Conservation (phyloP, 495 filamentous ascomycete species). For the Hypoxylon fragiforme region DNA sequence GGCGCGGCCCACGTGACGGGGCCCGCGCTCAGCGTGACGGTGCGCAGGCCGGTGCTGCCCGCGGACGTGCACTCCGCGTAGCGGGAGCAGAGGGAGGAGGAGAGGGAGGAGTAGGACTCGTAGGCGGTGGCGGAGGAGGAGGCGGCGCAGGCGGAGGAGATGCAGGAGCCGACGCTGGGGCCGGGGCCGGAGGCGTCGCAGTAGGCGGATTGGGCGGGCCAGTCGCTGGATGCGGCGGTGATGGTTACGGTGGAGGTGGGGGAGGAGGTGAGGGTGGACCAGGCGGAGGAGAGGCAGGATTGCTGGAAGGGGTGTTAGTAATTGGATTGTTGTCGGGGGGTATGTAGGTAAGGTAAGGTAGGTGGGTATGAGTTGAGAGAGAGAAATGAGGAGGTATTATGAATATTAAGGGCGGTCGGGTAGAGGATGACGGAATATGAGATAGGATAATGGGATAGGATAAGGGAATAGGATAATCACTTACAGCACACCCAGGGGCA, state of each 20-base stretch:
- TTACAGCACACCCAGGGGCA: conserved; percentile 50
- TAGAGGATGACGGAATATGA: neutral
- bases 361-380: neutral
- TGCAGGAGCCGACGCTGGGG: conserved; percentile 41
- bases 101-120: conserved; percentile 45
- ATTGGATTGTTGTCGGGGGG: too few relatives aligned
- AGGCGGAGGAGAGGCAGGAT: conserved; percentile 49
- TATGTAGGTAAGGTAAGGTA: too few relatives aligned
- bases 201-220: conserved; percentile 51
- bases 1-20: conserved; percentile 45
- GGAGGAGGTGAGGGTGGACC: conserved; percentile 39
- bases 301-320: conserved; percentile 35
- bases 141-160: conserved; percentile 43
- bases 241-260: conserved; percentile 40
- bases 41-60: conserved; percentile 47
- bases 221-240: conserved; percentile 32
- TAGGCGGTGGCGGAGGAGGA: conserved; percentile 46
- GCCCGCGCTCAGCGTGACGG: conserved; percentile 44
- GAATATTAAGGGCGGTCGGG: neutral
- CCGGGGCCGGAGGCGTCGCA: conserved; percentile 41
- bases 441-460: neutral
- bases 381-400: neutral
- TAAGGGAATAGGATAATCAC: conserved; percentile 20
- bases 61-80: conserved; percentile 44
- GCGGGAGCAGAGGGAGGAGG: conserved; percentile 44